Evolutionary conservation across 2,329 filamentous ascomycete genomes (phyloP).

Genomic region (Magnaporthiopsis rhizophila): DNA sequence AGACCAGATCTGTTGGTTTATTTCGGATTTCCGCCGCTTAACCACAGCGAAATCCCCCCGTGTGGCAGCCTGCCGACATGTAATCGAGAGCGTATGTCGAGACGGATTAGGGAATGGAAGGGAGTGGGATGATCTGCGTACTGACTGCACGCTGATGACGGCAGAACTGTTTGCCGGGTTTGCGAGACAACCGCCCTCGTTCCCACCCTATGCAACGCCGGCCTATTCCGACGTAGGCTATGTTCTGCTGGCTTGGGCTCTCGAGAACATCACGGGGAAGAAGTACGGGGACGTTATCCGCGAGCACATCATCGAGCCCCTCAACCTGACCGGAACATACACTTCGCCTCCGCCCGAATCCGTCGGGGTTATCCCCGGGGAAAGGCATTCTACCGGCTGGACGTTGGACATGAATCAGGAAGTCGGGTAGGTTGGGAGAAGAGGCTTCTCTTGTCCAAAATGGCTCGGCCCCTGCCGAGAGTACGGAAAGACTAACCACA

Average conservation of each 20-base stretch:
- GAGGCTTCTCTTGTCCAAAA: not conserved
- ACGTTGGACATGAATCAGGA: constrained; percentile 23
- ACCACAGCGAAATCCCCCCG: constrained; percentile 18
- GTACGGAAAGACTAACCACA: not conserved
- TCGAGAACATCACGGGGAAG: constrained; percentile 26
- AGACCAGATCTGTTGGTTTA: constrained; percentile 11
- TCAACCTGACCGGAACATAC: constrained; percentile 25
- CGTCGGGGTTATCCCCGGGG: constrained; percentile 27
- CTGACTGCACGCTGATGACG: constrained; percentile 9
- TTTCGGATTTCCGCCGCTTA: constrained; percentile 22
- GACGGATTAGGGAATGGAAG: not conserved
- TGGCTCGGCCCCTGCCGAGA: not conserved
- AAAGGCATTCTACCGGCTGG: constrained; percentile 22
- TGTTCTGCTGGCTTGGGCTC: constrained; percentile 26
- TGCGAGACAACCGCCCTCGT: constrained; percentile 20
- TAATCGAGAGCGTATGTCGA: constrained; percentile 15
- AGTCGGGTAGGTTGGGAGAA: not conserved
- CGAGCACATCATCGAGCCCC: constrained; percentile 22
- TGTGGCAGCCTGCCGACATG: constrained; percentile 24
- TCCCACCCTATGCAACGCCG: constrained; percentile 25
- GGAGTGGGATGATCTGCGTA: not conserved
- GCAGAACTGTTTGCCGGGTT: constrained; percentile 9
- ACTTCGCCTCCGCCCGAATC: constrained; percentile 22
- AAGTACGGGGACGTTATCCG: constrained; percentile 22
- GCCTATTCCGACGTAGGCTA: constrained; percentile 31